Conservation (phyloP, 805 yeast genomes). For the Saccharomycopsis microspora region DNA sequence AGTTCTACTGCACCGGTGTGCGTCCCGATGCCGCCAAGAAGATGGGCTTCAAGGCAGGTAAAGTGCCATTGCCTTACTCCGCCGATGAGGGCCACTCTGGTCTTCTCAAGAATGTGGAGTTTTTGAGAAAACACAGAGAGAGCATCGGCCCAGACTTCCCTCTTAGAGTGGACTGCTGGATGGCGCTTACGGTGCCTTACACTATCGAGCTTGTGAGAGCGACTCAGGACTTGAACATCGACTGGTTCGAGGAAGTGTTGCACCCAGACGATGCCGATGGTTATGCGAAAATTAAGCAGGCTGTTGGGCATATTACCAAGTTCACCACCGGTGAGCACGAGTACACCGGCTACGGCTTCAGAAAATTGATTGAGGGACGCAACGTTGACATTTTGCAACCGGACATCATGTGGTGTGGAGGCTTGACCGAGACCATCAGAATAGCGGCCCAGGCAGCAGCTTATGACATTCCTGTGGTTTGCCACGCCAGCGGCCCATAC, state of each 20-base stretch:
- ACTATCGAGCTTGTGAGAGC: slow-evolving; percentile 34
- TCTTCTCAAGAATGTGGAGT: slow-evolving; percentile 33
- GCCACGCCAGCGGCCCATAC: slow-evolving; percentile 44
- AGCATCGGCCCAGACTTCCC: slow-evolving; percentile 42
- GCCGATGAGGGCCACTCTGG: slow-evolving; percentile 41
- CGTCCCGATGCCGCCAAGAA: slow-evolving; percentile 35
- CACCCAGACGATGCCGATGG: slow-evolving; percentile 44
- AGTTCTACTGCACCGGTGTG: slow-evolving; percentile 39
- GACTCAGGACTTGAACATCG: slow-evolving; percentile 33
- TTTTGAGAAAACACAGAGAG: slow-evolving; percentile 32
- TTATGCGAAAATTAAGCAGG: slow-evolving; percentile 32
- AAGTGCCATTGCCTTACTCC: slow-evolving; percentile 39
- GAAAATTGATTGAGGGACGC: slow-evolving; percentile 38
- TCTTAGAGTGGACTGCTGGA: slow-evolving; percentile 42
- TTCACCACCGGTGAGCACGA: slow-evolving; percentile 46
- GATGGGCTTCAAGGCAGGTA: slow-evolving; percentile 45
- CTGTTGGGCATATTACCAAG: slow-evolving; percentile 32
- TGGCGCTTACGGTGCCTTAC: slow-evolving; percentile 38
- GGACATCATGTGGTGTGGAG: slow-evolving; percentile 45
- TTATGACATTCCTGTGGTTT: slow-evolving; percentile 41
- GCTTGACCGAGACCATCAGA: slow-evolving; percentile 35
- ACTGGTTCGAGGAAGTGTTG: slow-evolving; percentile 42
- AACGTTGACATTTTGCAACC: slow-evolving; percentile 38
- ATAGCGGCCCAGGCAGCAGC: slow-evolving; percentile 40
- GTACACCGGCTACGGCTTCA: slow-evolving; percentile 38